Percentiles rank a stretch among this genome's conserved stretches.
These are phyloP conservation scores for Sechiopsis laciniata DNA, from an alignment of 306 rosid species.

Conservation along the genomic window DNA sequence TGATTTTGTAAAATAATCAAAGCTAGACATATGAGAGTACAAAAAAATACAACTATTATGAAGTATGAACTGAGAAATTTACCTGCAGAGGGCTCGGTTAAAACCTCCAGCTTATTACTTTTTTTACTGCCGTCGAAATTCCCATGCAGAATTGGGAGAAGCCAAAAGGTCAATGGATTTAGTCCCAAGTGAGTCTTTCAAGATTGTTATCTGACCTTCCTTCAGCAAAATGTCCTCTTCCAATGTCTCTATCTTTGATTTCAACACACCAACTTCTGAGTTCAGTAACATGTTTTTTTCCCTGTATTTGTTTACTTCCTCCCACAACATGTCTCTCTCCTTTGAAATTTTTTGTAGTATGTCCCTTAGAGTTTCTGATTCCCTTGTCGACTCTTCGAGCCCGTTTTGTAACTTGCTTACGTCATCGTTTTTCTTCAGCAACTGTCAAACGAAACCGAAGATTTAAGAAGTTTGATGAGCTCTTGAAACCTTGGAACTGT, in stretches of 20 bases:
- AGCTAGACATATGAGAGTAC: background rate
- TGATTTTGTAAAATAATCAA: background rate
- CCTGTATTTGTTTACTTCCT: slow-evolving; percentile 63
- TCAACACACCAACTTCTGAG: slow-evolving; percentile 45
- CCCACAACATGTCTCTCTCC: slow-evolving; percentile 77
- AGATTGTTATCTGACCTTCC: slow-evolving; percentile 89
- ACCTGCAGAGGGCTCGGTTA: background rate
- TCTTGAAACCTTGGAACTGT: background rate
- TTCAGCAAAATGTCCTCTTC: slow-evolving; percentile 70
- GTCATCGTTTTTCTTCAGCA: slow-evolving; percentile 68
- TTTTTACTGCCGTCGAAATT: slow-evolving; percentile 41
- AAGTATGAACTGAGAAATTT: slow-evolving; percentile 5
- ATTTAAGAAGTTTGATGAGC: background rate
- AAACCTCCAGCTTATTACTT: background rate
- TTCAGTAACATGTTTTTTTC: slow-evolving; percentile 74
- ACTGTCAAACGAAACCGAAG: slow-evolving; percentile 32
- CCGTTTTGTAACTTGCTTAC: slow-evolving; percentile 44
- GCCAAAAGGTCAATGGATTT: slow-evolving; percentile 60
- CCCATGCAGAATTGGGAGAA: slow-evolving; percentile 49
- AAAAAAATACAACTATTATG: background rate
- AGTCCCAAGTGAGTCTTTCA: slow-evolving; percentile 61
- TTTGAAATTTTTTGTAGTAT: slow-evolving; percentile 57
- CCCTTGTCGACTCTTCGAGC: slow-evolving; percentile 56
- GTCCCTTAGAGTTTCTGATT: slow-evolving; percentile 45
- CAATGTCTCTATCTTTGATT: slow-evolving; percentile 57